phyloP scores from a whole-genome alignment of 768 basidiomycete genomes.

The Mycena metata region DNA sequence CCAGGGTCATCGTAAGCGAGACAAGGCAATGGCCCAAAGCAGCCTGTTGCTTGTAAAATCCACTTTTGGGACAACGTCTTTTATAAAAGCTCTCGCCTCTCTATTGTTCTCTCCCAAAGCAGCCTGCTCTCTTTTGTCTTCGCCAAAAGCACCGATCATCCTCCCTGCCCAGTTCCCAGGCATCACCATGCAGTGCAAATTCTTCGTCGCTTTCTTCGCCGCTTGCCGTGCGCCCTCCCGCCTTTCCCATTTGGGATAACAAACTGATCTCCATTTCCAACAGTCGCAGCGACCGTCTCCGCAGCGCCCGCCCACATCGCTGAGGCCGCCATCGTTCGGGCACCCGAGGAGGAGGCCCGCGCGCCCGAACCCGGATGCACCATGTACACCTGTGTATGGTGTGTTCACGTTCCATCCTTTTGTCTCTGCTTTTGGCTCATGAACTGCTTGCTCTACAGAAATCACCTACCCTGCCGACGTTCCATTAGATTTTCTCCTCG shows the following conservation, averaged over 20 bases:
- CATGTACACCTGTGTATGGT: slow-evolving; percentile 37
- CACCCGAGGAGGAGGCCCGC: slow-evolving; percentile 27
- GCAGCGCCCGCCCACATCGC: slow-evolving; percentile 33
- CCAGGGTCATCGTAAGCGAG: slow-evolving; percentile 13
- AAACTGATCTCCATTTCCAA: slow-evolving; percentile 18
- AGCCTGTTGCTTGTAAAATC: slow-evolving; percentile 29
- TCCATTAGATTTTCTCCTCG: neutral
- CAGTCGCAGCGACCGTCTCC: slow-evolving; percentile 34
- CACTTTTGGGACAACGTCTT: slow-evolving; percentile 13
- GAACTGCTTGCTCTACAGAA: neutral
- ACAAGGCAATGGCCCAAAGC: slow-evolving; percentile 29
- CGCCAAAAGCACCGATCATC: slow-evolving; percentile 17
- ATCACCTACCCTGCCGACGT: too few species aligned
- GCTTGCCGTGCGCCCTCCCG: slow-evolving; percentile 30
- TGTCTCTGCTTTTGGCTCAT: neutral
- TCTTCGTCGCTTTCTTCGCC: slow-evolving; percentile 29
- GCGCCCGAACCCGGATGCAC: slow-evolving; percentile 33
- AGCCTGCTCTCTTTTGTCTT: slow-evolving; percentile 29
- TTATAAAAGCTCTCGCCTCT: slow-evolving; percentile 20
- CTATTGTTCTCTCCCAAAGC: slow-evolving; percentile 34
- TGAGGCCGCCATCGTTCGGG: slow-evolving; percentile 21
- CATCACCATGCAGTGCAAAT: slow-evolving; percentile 36
- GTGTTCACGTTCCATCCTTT: neutral
- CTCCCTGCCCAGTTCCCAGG: slow-evolving; percentile 21
- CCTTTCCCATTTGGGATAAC: neutral